Evolutionary conservation across 2,329 filamentous ascomycete species (phyloP), one percentile per base, ranked within the genome.

Genomic region (Pseudofabraea citricarpa): DNA sequence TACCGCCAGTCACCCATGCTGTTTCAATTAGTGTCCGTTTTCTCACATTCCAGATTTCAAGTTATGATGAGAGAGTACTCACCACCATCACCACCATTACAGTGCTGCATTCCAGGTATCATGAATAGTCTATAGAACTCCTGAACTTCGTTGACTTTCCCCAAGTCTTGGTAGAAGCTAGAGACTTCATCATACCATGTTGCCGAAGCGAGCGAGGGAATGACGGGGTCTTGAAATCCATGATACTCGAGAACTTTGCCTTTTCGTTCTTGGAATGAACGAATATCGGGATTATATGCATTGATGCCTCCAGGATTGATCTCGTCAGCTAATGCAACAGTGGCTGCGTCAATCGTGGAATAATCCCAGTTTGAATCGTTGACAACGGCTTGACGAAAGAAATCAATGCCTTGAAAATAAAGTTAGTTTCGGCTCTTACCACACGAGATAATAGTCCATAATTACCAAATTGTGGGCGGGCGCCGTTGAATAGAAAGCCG

Each of bases 51-150:
- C 7, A 32, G 7, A 15, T 32, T 12, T 3, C 2, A 32, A 32
- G 12, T 6, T 13, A 32, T 6, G 29, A 32, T 15, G 18, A 32
- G 7, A n/a, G 27, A 31, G 5, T 10, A 37, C 35, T 10, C 23
- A 37, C 35, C 35, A 2, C 51, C 55, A 12, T 64, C 40, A 7
- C 74, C 74, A 62, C 40, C 47, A 33, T 16, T 46, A 49, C 74
- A 77, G 55, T 77, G 74, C 4, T 56, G 59, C 60, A 73, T 72
- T 13, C 74, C 75, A 46, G 56, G 71, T 56, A 69, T 70, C 32
- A 65, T 65, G 62, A 77, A 77, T 56, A 66, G 69, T 41, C 73
- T 66, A 52, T 73, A 70, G 43, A 70, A 73, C 12, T 37, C 35
- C 10, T 21, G 18, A 5, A 37, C 35, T 13, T 31, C 27, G 27